phyloP scores from a whole-genome alignment of 2,329 filamentous ascomycete genomes.

The Phialophora verrucosa region DNA sequence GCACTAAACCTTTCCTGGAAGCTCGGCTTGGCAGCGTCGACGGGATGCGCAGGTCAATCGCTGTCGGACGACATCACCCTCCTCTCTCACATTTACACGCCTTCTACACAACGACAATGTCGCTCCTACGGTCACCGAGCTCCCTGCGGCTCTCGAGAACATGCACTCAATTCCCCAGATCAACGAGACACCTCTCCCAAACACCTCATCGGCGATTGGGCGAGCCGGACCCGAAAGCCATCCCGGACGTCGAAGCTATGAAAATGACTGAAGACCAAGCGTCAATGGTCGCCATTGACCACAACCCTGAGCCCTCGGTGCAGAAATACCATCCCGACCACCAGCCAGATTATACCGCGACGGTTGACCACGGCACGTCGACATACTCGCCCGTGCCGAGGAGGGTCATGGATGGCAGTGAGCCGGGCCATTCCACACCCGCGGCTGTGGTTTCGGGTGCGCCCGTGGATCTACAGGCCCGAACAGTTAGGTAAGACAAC shows the following conservation, averaged over 20 bases:
- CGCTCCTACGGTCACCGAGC: conserved; percentile 64
- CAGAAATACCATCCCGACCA: conserved; percentile 64
- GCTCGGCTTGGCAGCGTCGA: neutral
- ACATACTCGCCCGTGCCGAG: conserved; percentile 90
- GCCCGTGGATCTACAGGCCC: conserved; percentile 89
- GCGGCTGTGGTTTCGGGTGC: conserved; percentile 90
- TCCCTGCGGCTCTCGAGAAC: conserved; percentile 41
- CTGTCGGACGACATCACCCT: neutral
- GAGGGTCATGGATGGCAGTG: conserved; percentile 87
- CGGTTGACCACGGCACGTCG: conserved; percentile 86
- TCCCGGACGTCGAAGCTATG: conserved; percentile 46
- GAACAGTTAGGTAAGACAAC: conserved; percentile 79
- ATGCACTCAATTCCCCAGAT: conserved; percentile 38
- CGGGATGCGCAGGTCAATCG: neutral
- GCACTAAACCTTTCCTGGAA: neutral
- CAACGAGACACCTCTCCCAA: conserved; percentile 55
- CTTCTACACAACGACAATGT: conserved; percentile 57
- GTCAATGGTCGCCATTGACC: conserved; percentile 51
- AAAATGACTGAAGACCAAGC: conserved; percentile 48
- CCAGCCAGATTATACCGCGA: conserved; percentile 79
- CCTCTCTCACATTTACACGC: neutral
- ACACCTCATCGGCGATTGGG: conserved; percentile 52
- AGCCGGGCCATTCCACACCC: conserved; percentile 73
- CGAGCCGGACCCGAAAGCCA: conserved; percentile 50
- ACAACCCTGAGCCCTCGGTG: conserved; percentile 54